A percentile compares a stretch with the other conserved stretches of the same genome.
Evolutionary conservation across 768 basidiomycete genomes (phyloP).

Genomic region (Boletus sensibilis): DNA sequence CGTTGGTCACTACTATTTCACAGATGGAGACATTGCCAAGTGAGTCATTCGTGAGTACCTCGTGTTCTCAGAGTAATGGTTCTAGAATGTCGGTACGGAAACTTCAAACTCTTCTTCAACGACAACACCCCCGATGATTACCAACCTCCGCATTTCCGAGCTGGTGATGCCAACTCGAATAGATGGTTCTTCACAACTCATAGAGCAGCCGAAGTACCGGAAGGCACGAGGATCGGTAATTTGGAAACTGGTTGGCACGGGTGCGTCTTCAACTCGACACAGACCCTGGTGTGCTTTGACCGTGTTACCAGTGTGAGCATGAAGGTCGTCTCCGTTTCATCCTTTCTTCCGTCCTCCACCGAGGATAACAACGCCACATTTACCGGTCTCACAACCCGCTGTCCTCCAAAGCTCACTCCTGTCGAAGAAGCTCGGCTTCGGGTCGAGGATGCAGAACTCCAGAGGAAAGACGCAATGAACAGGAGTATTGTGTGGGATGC

Average conservation of each 20-base stretch:
- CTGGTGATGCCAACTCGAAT: conserved; percentile 69
- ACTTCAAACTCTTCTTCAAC: conserved; percentile 85
- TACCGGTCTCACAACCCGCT: conserved; percentile 41
- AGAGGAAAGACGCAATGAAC: conserved; percentile 57
- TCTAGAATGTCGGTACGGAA: conserved; percentile 77
- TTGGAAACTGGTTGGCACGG: conserved; percentile 73
- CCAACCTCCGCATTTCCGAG: conserved; percentile 76
- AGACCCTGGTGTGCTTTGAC: not conserved
- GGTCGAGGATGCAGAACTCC: conserved; percentile 55
- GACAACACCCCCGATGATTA: conserved; percentile 78
- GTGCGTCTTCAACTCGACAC: conserved; percentile 35
- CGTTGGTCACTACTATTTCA: conserved; percentile 72
- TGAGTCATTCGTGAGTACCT: conserved; percentile 34
- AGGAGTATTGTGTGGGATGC: conserved; percentile 68
- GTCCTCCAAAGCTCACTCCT: conserved; percentile 48
- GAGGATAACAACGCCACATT: conserved; percentile 60
- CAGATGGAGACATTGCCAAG: conserved; percentile 81
- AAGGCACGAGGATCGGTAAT: conserved; percentile 66
- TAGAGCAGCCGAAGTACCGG: conserved; percentile 66
- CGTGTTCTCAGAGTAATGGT: not conserved
- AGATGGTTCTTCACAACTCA: conserved; percentile 85
- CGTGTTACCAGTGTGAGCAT: conserved; percentile 56
- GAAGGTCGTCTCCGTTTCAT: conserved; percentile 69
- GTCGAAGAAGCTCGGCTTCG: conserved; percentile 55
- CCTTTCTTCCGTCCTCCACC: conserved; percentile 62